These are phyloP conservation scores for Nakazawaea holstii DNA, from an alignment of 805 yeast genomes.

Conservation along the genomic window DNA sequence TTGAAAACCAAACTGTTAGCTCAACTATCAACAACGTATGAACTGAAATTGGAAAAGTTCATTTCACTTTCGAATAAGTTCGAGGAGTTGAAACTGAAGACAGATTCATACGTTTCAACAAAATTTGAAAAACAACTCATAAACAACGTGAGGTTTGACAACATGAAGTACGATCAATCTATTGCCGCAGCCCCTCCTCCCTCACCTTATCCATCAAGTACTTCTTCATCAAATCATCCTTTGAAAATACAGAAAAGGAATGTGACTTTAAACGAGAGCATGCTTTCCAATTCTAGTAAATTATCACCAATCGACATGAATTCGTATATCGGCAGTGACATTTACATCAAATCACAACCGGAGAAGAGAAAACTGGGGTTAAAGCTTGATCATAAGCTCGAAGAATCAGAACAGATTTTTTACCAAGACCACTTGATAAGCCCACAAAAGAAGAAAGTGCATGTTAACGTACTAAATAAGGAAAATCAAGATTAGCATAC, in stretches of 20 bases:
- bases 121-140: slow-evolving; percentile 1
- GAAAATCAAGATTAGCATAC: neutral
- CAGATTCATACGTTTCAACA: neutral
- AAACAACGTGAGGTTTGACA: slow-evolving; percentile 8
- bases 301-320: neutral
- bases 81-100: slow-evolving; percentile 7
- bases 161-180: neutral
- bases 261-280: slow-evolving; percentile 7
- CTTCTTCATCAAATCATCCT: neutral
- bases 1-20: neutral
- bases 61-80: slow-evolving; percentile 1
- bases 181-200: neutral
- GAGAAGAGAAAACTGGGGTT: slow-evolving; percentile 1
- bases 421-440: neutral
- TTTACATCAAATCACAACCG: neutral
- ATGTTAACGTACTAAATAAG: neutral
- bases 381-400: neutral
- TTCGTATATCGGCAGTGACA: neutral
- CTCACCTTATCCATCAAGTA: neutral
- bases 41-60: neutral
- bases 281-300: slow-evolving; percentile 2
- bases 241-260: slow-evolving; percentile 1
- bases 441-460: slow-evolving; percentile 2
- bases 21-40: neutral
- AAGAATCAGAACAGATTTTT: neutral